These are phyloP conservation scores for Fusarium subglutinans DNA, from an alignment of 2,329 filamentous ascomycete genomes.

Conservation along the genomic window DNA sequence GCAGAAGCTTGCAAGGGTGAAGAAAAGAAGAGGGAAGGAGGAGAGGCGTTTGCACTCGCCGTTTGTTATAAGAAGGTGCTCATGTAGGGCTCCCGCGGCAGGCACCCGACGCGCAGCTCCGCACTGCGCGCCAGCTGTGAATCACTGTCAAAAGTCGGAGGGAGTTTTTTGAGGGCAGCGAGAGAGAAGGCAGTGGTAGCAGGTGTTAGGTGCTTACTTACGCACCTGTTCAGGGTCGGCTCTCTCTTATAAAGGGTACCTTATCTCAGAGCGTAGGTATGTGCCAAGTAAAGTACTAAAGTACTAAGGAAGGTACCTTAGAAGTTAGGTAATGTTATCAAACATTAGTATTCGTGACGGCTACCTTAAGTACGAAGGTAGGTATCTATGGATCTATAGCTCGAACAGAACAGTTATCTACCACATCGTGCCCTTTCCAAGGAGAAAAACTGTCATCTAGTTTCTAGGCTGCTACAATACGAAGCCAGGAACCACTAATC, in stretches of 20 bases:
- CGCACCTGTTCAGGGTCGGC: not conserved
- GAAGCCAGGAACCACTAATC: not conserved
- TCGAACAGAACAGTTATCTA: not conserved
- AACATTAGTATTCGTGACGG: slow-evolving; percentile 14
- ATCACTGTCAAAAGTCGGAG: not conserved
- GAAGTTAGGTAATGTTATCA: not conserved
- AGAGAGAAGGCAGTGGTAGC: not conserved
- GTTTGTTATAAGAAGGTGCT: not conserved
- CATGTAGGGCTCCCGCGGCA: not conserved
- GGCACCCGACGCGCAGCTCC: not conserved
- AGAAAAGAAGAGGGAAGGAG: not conserved
- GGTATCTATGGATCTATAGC: not conserved
- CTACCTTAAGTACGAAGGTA: not conserved
- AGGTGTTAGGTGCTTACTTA: not conserved
- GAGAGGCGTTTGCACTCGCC: slow-evolving; percentile 6
- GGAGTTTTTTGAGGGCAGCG: not conserved
- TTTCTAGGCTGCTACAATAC: not conserved
- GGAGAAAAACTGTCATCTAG: not conserved
- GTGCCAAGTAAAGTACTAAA: not conserved
- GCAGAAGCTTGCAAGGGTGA: not conserved
- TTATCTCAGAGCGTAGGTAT: not conserved
- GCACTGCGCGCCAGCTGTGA: slow-evolving; percentile 11
- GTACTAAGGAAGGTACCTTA: no score
- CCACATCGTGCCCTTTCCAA: slow-evolving; percentile 1
- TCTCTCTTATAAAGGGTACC: not conserved